phyloP scores from a whole-genome alignment of 1,284 basidiomycete genomes.

The Ceratobasidium sp. region DNA sequence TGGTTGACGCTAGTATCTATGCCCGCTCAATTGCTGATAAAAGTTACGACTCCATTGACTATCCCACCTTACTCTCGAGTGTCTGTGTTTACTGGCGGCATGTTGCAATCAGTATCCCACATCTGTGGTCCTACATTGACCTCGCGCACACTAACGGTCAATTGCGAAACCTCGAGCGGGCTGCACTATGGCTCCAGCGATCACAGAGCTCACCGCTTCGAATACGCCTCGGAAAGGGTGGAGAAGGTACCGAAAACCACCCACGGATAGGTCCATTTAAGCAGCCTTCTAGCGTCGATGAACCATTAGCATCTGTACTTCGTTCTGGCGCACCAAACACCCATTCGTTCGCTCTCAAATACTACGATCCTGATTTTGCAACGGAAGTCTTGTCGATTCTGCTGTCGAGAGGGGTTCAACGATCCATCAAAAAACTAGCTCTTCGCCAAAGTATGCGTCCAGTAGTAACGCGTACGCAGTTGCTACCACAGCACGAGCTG shows the following conservation, averaged over 20 bases:
- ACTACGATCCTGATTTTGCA: not conserved
- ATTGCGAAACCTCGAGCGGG: not conserved
- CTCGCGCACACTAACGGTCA: not conserved
- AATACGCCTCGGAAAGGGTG: constrained; percentile 1
- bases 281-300: too few species aligned
- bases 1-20: not conserved
- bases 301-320: not conserved
- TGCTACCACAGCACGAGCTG: not conserved
- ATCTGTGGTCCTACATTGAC: constrained; percentile 12
- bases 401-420: not conserved
- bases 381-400: not conserved
- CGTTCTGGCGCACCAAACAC: not conserved
- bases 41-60: not conserved
- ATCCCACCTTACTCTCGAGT: not conserved
- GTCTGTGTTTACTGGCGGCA: constrained; percentile 7
- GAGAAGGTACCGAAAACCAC: too few species aligned
- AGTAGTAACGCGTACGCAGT: not conserved
- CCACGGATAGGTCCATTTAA: not conserved
- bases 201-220: not conserved
- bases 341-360: not conserved
- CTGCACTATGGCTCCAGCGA: not conserved
- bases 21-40: not conserved
- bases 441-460: not conserved
- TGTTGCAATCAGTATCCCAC: not conserved
- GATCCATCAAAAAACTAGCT: not conserved